Percentiles rank a stretch among this genome's conserved stretches.
These are phyloP conservation scores for Aspergillus sojae DNA, from an alignment of 2,329 filamentous ascomycete genomes.

Conservation along the genomic window DNA sequence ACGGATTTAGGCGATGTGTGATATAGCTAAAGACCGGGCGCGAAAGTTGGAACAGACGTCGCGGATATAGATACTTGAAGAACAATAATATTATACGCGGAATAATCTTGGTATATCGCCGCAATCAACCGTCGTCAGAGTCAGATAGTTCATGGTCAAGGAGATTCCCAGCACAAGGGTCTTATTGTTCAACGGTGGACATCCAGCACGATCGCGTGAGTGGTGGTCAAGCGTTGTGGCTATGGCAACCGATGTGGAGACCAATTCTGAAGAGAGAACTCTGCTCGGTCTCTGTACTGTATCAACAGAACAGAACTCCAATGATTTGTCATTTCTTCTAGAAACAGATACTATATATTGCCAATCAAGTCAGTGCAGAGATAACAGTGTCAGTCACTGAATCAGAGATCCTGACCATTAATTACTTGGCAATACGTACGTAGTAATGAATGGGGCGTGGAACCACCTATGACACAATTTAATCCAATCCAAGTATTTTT, in stretches of 20 bases:
- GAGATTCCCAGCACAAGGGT: background rate
- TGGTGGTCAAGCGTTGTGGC: background rate
- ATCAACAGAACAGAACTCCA: background rate
- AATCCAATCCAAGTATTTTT: background rate
- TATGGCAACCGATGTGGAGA: slow-evolving; percentile 3
- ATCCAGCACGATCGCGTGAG: background rate
- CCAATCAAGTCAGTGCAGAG: background rate
- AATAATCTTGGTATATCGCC: background rate
- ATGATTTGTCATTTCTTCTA: background rate
- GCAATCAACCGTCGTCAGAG: background rate
- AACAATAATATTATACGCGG: background rate
- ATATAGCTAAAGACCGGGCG: slow-evolving; percentile 81
- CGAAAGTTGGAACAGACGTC: slow-evolving; percentile 56
- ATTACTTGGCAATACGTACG: background rate
- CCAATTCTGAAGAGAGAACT: background rate
- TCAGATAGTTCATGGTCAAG: background rate
- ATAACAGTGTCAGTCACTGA: background rate
- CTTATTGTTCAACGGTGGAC: background rate
- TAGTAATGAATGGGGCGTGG: background rate
- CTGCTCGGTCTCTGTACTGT: background rate
- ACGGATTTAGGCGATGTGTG: slow-evolving; percentile 74
- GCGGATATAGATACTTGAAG: slow-evolving; percentile 8
- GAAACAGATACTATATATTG: background rate
- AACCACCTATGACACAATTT: slow-evolving; percentile 1
- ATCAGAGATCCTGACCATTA: background rate